Evolutionary conservation across 768 basidiomycete species (phyloP), one percentile per base, ranked within the genome.

Genomic region (Lentinula sp.): DNA sequence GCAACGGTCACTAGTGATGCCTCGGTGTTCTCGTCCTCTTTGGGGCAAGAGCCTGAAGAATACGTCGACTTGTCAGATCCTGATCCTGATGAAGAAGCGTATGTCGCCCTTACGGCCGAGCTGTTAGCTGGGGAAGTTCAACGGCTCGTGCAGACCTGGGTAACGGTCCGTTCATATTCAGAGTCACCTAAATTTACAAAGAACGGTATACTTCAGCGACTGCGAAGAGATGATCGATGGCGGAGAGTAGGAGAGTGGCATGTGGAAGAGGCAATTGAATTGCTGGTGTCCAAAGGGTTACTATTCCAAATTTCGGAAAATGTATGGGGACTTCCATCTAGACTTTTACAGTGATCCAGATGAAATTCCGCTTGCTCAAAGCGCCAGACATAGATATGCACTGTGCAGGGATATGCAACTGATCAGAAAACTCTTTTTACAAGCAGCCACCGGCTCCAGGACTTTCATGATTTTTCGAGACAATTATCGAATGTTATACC

Each of bases 171-270:
- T 55, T 54, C 28, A 39, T 46, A 36, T 8, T 45, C 54, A 48
- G 54, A 54, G 18, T 23, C 56, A 43, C 60, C 61, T 35, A 63
- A 57, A 33, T 61, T 63, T n/a, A 51, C 73, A 20, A 76, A 77
- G 55, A 78, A 77, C 32, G 81, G 79, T 4, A 76, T 92, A 20
- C 68, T 81, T 28, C 63, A 62, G 1, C 74, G 73, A 61, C 65
- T 92, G 65, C 76, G 72, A 60, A 74, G 70, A 54, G 90, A 91
- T 64, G 85, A 79, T 66, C 77, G 84, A 35, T 92, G 90, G 90
- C 78, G 75, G 63, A 77, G 77, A 64, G 72, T 91, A 7, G 86
- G 86, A 0, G 74, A 78, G 52, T 90, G 87, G 85, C 77, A 76
- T 61, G 77, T 91, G 0, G 77, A 83, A 57, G 88, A 87, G 54